Evolutionary conservation across 495 filamentous ascomycete genomes (phyloP).

Genomic region (Podospora australis): DNA sequence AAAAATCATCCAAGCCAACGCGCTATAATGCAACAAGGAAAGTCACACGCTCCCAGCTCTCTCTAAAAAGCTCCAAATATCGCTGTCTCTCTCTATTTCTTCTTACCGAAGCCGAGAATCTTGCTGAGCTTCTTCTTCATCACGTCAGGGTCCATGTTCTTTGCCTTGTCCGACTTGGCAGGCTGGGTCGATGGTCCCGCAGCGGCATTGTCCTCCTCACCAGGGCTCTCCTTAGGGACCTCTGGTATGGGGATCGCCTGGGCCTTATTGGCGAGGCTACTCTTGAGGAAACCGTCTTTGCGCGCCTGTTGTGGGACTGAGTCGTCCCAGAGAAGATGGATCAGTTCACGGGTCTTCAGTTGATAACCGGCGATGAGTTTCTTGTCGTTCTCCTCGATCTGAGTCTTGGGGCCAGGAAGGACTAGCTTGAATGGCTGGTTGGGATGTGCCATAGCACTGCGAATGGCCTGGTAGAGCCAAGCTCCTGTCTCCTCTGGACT

Average conservation of each 20-base stretch:
- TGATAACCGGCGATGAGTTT: constrained; percentile 65
- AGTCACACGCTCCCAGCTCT: no score
- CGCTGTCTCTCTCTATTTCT: constrained; percentile 26
- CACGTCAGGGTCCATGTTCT: constrained; percentile 32
- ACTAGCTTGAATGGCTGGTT: constrained; percentile 44
- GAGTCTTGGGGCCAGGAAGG: constrained; percentile 27
- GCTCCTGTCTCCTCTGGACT: constrained; percentile 55
- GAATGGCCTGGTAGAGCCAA: constrained; percentile 62
- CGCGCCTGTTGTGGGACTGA: constrained; percentile 40
- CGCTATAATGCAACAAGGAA: no score
- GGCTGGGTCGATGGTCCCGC: constrained; percentile 26
- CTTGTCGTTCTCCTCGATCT: constrained; percentile 32
- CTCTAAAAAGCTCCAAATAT: no score
- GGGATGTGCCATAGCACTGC: constrained; percentile 41
- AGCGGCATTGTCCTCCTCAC: constrained; percentile 33
- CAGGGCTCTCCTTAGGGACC: constrained; percentile 33
- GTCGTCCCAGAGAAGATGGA: constrained; percentile 75
- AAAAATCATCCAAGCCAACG: no score
- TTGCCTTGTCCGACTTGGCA: constrained; percentile 43
- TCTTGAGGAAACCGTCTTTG: constrained; percentile 55
- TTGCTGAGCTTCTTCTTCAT: constrained; percentile 54
- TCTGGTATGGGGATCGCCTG: constrained; percentile 51
- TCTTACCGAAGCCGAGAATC: constrained; percentile 62
- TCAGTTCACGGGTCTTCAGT: constrained; percentile 59
- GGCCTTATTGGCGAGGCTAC: constrained; percentile 59